Evolutionary conservation across 129 eudicot genomes (phyloP).

Genomic region (Saposhnikovia divaricata): DNA sequence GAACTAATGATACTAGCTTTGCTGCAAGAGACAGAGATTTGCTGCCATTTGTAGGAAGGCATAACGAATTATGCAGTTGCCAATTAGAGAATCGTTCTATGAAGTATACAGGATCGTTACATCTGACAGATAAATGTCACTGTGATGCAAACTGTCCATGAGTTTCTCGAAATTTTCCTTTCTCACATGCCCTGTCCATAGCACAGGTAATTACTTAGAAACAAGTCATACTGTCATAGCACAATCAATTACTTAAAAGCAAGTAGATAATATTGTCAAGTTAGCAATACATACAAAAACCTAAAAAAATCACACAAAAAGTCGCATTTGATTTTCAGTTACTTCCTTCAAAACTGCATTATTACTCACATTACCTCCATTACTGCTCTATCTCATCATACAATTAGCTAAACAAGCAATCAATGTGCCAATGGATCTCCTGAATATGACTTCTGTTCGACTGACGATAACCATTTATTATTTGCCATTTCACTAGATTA

Average conservation of each 20-base stretch:
- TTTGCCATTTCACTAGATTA: slow-evolving; percentile 8
- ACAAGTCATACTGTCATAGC: neutral
- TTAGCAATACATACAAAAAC: neutral
- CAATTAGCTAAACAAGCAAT: slow-evolving; percentile 17
- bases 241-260: neutral
- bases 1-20: neutral
- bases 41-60: neutral
- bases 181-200: neutral
- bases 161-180: neutral
- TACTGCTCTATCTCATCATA: neutral
- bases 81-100: neutral
- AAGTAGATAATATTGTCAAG: neutral
- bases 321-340: neutral
- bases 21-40: neutral
- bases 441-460: slow-evolving; percentile 5
- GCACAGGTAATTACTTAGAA: neutral
- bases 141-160: neutral
- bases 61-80: neutral
- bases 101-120: neutral
- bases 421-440: slow-evolving; percentile 5
- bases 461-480: neutral
- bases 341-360: slow-evolving; percentile 2
- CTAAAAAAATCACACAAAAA: neutral
- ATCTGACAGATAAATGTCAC: too few relatives aligned
- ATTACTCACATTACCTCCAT: neutral